A percentile compares a stretch with the other conserved stretches of the same genome.
phyloP scores from a whole-genome alignment of 2,329 filamentous ascomycete species.

The Cladosporium cucumerinum region DNA sequence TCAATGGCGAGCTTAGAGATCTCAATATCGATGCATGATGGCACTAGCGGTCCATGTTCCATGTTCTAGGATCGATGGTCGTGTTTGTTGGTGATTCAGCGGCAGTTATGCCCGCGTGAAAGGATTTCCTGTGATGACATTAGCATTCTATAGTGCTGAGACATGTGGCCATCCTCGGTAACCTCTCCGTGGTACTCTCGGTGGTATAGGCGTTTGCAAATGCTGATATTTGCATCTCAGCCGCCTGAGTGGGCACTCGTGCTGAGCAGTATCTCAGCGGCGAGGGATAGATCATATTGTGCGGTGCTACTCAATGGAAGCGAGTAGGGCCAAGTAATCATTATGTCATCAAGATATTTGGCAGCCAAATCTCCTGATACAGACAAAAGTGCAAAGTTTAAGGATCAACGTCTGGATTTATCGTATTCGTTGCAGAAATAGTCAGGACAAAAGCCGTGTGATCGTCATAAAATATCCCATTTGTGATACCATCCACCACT shows the following conservation, averaged over 20 bases:
- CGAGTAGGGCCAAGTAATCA: no score
- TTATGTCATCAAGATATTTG: not conserved
- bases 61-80: not conserved
- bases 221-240: no score
- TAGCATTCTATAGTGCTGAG: not conserved
- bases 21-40: not conserved
- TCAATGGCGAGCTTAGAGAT: not conserved
- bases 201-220: not conserved
- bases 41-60: not conserved
- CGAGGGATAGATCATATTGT: no score
- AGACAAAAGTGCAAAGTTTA: not conserved
- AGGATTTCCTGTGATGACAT: not conserved
- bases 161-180: not conserved
- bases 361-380: not conserved
- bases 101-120: not conserved
- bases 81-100: not conserved
- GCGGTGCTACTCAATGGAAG: no score
- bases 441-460: not conserved
- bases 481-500: not conserved
- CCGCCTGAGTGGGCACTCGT: no score
- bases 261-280: no score
- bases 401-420: not conserved
- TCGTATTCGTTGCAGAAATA: not conserved
- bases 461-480: not conserved
- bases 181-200: not conserved